phyloP scores from a whole-genome alignment of 441 rosid genomes.

The Codiaeum variegatum region DNA sequence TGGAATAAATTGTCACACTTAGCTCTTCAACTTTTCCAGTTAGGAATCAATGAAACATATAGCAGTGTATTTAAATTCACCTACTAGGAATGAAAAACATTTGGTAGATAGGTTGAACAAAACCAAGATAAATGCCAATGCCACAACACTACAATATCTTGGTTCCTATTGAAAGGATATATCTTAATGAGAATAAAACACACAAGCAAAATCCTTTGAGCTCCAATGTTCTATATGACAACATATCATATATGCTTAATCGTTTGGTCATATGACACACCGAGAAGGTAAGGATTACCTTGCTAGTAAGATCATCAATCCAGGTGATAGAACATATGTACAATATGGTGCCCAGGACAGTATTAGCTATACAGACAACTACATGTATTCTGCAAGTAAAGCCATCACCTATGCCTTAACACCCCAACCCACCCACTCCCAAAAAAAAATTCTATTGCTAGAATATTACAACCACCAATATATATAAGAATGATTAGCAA shows the following conservation, averaged over 20 bases:
- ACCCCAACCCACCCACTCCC: too few relatives aligned
- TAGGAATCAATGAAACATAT: too few relatives aligned
- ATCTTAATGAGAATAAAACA: too few relatives aligned
- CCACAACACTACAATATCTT: background rate
- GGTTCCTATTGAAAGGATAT: background rate
- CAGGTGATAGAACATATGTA: background rate
- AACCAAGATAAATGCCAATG: background rate
- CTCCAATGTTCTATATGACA: background rate
- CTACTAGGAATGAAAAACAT: too few relatives aligned
- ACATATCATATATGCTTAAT: background rate
- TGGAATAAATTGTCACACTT: slow-evolving; percentile 22
- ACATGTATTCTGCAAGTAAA: background rate
- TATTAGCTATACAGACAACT: background rate
- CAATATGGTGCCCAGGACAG: background rate
- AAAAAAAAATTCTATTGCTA: background rate
- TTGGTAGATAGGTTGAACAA: too few relatives aligned
- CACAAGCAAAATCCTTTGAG: background rate
- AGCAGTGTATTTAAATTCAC: too few relatives aligned
- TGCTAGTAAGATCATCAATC: background rate
- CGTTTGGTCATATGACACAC: background rate
- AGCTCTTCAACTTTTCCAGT: background rate
- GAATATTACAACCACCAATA: background rate
- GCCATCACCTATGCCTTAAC: background rate
- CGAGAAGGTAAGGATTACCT: background rate
- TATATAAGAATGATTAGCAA: background rate